Base-by-base conservation (phyloP, 2,329 filamentous ascomycete species). In the Claviceps cyperi region DNA sequence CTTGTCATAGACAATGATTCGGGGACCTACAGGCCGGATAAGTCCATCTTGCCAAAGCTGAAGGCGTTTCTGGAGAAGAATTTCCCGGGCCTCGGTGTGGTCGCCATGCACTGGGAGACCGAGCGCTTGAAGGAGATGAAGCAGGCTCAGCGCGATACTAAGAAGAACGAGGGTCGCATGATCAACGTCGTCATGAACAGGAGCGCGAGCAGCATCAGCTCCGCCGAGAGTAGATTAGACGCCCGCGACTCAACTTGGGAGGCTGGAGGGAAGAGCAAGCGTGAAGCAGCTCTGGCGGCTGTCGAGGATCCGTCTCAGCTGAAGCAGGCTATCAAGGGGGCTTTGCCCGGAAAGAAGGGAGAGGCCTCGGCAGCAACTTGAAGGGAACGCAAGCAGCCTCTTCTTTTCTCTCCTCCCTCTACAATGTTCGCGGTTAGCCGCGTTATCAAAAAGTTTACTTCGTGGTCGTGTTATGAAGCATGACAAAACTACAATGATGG, bases 1-100 rank as follows among this genome's bases (percentile, higher is more conserved):
- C 77, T 97, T 8, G 73, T 92, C 55, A 96, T 97, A 60, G 91
- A 97, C 70, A 97, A 97, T 60, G 91, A 95, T 66, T 88, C 83
- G 50, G 91, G 91, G 11, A 97, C 91, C 0, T 97, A 97, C 64
- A 79, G 91, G 0, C 91, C 91, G 0, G 88, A 94, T 60, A 84
- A 84, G 50, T 75, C 81, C 11, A 73, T 86, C 9, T 75, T 97
- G 1, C 85, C 86, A 0, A 63, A 81, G 0, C 72, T 97, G 1
- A 80, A 83, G 48, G 61, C 71, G 11, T 94, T 88, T 61, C 67
- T 97, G 2, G 69, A 81, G 35, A 66, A 64, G 22, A 88, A 91
- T 56, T 80, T 96, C 36, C 86, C 86, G 0, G 88, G 86, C 0
- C 69, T 97, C 1, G 80, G 84, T 48, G 72, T 95, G 44, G 72